phyloP scores from a whole-genome alignment of 306 rosid species.

The Datisca glomerata region DNA sequence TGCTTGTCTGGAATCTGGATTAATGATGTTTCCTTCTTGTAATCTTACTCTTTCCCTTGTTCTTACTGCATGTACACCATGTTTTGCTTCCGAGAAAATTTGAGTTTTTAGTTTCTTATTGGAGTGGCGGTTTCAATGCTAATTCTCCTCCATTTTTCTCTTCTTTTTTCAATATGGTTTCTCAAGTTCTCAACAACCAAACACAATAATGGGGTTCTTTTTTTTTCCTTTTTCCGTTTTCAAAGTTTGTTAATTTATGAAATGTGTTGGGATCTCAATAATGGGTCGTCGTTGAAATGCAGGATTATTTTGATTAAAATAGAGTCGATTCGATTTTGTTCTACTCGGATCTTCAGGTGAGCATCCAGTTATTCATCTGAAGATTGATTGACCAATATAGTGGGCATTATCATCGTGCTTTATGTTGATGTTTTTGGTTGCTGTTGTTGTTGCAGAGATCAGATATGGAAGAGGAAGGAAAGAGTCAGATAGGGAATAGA shows the following conservation, averaged over 20 bases:
- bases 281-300: slow-evolving; percentile 13
- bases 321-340: slow-evolving; percentile 1
- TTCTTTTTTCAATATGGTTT: background rate
- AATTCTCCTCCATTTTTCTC: background rate
- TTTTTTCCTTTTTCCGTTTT: no score
- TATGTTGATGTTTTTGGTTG: background rate
- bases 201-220: no score
- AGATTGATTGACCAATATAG: background rate
- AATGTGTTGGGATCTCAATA: no score
- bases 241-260: no score
- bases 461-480: slow-evolving; percentile 40
- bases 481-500: slow-evolving; percentile 17
- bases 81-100: slow-evolving; percentile 16
- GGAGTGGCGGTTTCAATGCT: no score
- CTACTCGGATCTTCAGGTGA: slow-evolving; percentile 25
- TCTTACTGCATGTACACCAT: background rate
- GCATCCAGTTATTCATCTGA: background rate
- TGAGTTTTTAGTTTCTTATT: no score
- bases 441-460: slow-evolving; percentile 19
- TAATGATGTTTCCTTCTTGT: slow-evolving; percentile 2
- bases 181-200: slow-evolving; percentile 6
- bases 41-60: slow-evolving; percentile 3
- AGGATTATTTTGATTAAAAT: slow-evolving; percentile 12
- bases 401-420: no score
- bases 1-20: no score